Evolutionary conservation across 1,284 basidiomycete species (phyloP).

Genomic region (Volvariella volvacea): DNA sequence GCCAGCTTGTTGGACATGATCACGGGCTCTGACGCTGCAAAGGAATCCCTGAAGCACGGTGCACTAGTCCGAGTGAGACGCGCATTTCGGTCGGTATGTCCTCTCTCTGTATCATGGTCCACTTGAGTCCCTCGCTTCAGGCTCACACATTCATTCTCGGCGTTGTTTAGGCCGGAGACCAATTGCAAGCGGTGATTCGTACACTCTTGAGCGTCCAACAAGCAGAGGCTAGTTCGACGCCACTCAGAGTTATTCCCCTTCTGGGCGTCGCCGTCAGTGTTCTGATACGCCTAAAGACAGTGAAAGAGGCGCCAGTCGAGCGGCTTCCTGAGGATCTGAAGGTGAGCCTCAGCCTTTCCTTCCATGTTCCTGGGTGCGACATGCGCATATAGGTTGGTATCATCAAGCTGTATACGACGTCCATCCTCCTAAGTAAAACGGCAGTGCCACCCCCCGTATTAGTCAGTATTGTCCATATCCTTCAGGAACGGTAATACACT

Average conservation of each 20-base stretch:
- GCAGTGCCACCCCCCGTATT: constrained; percentile 41
- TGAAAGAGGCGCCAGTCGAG: constrained; percentile 34
- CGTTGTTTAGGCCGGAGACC: constrained; percentile 34
- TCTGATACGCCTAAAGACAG: constrained; percentile 49
- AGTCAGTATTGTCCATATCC: constrained; percentile 26
- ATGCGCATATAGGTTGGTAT: constrained; percentile 40
- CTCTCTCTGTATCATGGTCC: too few species aligned
- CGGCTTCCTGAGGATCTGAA: constrained; percentile 37
- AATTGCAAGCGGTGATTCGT: constrained; percentile 40
- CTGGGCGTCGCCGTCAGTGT: constrained; percentile 60
- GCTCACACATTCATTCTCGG: constrained; percentile 1
- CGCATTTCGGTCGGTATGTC: constrained; percentile 54
- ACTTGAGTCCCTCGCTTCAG: background rate
- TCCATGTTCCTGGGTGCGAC: background rate
- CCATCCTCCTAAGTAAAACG: constrained; percentile 53
- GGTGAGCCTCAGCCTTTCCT: constrained; percentile 18
- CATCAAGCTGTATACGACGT: constrained; percentile 41
- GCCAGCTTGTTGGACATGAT: constrained; percentile 57
- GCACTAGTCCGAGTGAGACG: constrained; percentile 54
- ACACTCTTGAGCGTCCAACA: constrained; percentile 34
- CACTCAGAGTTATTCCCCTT: constrained; percentile 44
- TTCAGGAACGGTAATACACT: constrained; percentile 1
- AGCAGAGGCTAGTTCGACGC: constrained; percentile 41
- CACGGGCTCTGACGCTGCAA: constrained; percentile 42
- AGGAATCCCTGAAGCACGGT: constrained; percentile 54